These are phyloP conservation scores for Hypoxylon rickii DNA, from an alignment of 495 filamentous ascomycete species.

Conservation along the genomic window DNA sequence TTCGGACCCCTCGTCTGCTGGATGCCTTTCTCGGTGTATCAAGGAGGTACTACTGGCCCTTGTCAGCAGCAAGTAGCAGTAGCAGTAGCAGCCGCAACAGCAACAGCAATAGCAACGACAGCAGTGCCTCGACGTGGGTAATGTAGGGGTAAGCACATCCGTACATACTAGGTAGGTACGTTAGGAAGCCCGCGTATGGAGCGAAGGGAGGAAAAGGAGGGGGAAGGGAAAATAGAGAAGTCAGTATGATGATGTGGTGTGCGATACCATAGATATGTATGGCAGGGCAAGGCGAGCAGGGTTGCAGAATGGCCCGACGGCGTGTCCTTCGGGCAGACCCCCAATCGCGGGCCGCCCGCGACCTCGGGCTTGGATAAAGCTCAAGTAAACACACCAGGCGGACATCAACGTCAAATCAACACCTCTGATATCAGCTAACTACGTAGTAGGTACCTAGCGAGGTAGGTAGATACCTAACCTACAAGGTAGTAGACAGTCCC, in stretches of 20 bases:
- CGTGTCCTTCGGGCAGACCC: conserved; percentile 35
- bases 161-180: too few species aligned
- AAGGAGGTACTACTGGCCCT: conserved; percentile 22
- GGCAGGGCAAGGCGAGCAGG: conserved; percentile 21
- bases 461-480: neutral
- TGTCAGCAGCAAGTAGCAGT: too few species aligned
- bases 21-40: conserved; percentile 23
- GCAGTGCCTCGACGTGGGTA: conserved; percentile 18
- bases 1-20: neutral
- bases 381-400: too few species aligned
- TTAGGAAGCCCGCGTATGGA: too few species aligned
- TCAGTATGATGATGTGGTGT: conserved; percentile 13
- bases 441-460: neutral
- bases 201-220: conserved; percentile 7
- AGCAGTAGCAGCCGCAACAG: too few species aligned
- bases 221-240: neutral
- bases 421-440: too few species aligned
- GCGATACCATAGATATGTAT: conserved; percentile 23
- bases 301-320: conserved; percentile 16
- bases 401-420: too few species aligned
- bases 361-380: conserved; percentile 7
- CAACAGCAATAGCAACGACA: too few species aligned
- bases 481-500: neutral
- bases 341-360: conserved; percentile 33
- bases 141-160: conserved; percentile 2